Evolutionary conservation across 805 yeast genomes (phyloP), one percentile per base, ranked within the genome.

Genomic region (Metschnikowia amazonensis): DNA sequence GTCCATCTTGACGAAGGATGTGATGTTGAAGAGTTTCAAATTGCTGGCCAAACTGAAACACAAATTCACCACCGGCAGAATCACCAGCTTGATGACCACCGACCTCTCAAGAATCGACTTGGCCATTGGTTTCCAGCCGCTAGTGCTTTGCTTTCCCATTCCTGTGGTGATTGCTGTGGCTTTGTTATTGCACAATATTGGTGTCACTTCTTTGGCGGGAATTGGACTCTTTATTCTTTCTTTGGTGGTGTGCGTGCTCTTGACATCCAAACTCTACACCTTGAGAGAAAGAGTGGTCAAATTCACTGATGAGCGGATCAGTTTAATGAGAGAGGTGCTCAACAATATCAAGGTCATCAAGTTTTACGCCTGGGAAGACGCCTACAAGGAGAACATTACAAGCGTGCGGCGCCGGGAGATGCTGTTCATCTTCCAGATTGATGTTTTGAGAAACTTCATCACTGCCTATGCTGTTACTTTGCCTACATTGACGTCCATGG

Each of bases 301-400:
- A 47, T 65, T 49, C 54, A 72, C 76, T n/a, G 76, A 72, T 53
- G 60, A 63, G 48, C 56, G 76, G 50, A 65, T 72, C 40, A 59
- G 70, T 20, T 58, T 67, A 43, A 70, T 72, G 70, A 64, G 75
- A 48, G 76, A 72, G 54, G 62, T 68, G 29, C 62, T 72, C 46
- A 57, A 58, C 40, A 67, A 70, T 53, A 57, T 72, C 49, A 72
- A 72, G 51, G 59, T 72, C 25, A 70, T 72, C 55, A 72, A 72
- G 56, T 72, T 65, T 44, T 72, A 71, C 51, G 72, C 76, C 11
- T 72, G 77, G 77, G 77, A 72, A 56, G 27, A 60, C 43, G 73
- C 77, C 16, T 72, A 72, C 57, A 64, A 65, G 50, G 44, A 57
- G 33, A 61, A 55, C 47, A 64, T 72, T 40, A 59, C 67, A 25